Evolutionary conservation across 768 basidiomycete genomes (phyloP).

Genomic region (Mycena indigotica): DNA sequence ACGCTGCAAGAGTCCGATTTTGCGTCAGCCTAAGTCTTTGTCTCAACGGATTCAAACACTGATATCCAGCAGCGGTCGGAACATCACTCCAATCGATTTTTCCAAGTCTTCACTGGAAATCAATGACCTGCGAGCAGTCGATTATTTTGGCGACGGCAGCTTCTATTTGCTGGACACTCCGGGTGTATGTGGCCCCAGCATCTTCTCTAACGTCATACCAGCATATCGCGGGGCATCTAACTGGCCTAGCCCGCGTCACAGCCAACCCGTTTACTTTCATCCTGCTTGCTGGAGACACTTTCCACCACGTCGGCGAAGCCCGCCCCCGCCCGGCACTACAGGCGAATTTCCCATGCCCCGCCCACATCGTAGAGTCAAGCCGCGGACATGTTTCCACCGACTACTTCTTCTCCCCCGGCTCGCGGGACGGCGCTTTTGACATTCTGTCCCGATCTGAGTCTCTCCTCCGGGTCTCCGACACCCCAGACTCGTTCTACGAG

Average conservation of each 20-base stretch:
- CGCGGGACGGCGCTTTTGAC: slow-evolving; percentile 10
- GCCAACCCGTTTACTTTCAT: not conserved
- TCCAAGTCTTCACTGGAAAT: not conserved
- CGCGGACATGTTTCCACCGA: slow-evolving; percentile 10
- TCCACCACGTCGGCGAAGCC: slow-evolving; percentile 19
- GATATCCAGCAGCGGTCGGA: not conserved
- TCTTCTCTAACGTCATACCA: not conserved
- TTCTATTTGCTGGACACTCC: not conserved
- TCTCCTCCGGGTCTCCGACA: slow-evolving; percentile 11
- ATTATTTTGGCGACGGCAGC: not conserved
- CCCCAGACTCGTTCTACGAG: slow-evolving; percentile 5
- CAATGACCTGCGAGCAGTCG: not conserved
- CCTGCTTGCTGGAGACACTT: not conserved
- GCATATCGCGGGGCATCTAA: not conserved
- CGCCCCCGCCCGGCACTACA: slow-evolving; percentile 14
- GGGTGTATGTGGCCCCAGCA: not conserved
- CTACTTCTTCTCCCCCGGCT: slow-evolving; percentile 14
- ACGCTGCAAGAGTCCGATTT: not conserved
- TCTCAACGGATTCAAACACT: not conserved
- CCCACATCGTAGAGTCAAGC: slow-evolving; percentile 12
- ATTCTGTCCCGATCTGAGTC: slow-evolving; percentile 10
- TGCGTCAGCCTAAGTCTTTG: not conserved
- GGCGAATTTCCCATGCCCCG: slow-evolving; percentile 18
- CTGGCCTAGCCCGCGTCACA: not conserved
- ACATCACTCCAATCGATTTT: not conserved